Evolutionary conservation across 2,329 filamentous ascomycete genomes (phyloP), one percentile per base, ranked within the genome.

Genomic region (Didymella pomorum): DNA sequence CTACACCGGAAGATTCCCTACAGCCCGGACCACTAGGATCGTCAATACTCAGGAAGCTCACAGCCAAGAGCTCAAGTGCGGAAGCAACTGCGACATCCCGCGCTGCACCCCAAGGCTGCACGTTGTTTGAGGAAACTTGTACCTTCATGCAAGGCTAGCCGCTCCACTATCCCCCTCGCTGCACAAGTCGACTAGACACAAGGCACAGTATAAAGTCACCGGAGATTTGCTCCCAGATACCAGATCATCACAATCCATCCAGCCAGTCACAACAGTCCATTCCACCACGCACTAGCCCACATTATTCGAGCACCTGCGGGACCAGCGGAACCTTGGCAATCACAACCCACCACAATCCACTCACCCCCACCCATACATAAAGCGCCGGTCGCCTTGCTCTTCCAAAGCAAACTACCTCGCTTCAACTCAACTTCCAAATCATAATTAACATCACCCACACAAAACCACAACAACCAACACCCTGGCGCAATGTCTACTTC

Each of bases 401-500:
- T 28, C 29, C 28, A 46, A 26, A 23, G 16, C 28, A 33, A 33
- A 28, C 39, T 56, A 63, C 14, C 56, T 56, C 28, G 31, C 46
- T 33, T 50, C 48, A 20, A 39, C 41, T 44, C 55, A 48, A 59
- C 45, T 56, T 48, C 54, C 47, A 47, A 45, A 16, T 28, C 49
- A 41, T 33, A 44, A 49, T 48, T 29, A 62, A 57, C 20, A 61
- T 55, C 45, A 44, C 46, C 45, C 37, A 61, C 54, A 45, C 45
- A 60, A 37, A 54, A 31, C 56, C 44, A 25, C 10, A 49, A 52
- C 54, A 39, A 59, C 62, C 58, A 55, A 45, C 65, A 73, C 41
- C 56, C 67, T 67, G 68, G 63, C 69, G 68, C 68, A 68, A 76
- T 75, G 72, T 71, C 72, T 71, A 67, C 68, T 53, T 66, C 63